A percentile compares a stretch with the other conserved stretches of the same genome.
These are phyloP conservation scores for Aspergillus spinulosporus DNA, from an alignment of 2,329 filamentous ascomycete genomes.

Conservation along the genomic window DNA sequence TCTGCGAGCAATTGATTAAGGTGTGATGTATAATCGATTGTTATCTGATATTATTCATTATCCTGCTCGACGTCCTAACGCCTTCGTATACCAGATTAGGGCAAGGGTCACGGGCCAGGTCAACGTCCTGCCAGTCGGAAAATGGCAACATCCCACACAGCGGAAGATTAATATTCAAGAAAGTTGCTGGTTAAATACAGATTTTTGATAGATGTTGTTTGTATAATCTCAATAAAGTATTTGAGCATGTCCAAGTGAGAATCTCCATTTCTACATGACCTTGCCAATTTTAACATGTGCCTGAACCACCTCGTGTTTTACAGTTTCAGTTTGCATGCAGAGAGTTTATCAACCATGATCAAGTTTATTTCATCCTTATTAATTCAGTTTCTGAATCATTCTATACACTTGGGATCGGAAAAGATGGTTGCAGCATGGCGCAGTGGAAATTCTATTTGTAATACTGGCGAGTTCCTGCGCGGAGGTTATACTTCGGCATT, in stretches of 20 bases:
- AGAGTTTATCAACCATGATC: neutral
- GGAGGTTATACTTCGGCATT: neutral
- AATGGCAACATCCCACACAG: too few species aligned
- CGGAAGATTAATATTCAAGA: too few species aligned
- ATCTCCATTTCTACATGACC: neutral
- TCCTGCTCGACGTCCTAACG: too few species aligned
- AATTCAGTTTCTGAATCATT: neutral
- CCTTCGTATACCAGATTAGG: too few species aligned
- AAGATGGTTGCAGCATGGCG: neutral
- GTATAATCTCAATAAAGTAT: neutral
- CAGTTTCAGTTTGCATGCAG: constrained; percentile 1
- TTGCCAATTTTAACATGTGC: neutral
- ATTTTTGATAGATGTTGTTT: neutral
- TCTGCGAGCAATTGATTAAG: too few species aligned
- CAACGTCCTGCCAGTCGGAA: too few species aligned
- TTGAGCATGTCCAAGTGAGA: neutral
- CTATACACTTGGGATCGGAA: neutral
- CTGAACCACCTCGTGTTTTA: neutral
- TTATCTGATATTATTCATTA: too few species aligned
- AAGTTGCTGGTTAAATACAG: too few species aligned
- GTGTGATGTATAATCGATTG: too few species aligned
- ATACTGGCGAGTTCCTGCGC: neutral
- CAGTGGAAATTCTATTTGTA: neutral
- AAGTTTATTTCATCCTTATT: neutral
- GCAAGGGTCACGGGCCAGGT: too few species aligned